These are phyloP conservation scores for Chenopodium album DNA, from an alignment of 148 eudicot species.

Conservation along the genomic window DNA sequence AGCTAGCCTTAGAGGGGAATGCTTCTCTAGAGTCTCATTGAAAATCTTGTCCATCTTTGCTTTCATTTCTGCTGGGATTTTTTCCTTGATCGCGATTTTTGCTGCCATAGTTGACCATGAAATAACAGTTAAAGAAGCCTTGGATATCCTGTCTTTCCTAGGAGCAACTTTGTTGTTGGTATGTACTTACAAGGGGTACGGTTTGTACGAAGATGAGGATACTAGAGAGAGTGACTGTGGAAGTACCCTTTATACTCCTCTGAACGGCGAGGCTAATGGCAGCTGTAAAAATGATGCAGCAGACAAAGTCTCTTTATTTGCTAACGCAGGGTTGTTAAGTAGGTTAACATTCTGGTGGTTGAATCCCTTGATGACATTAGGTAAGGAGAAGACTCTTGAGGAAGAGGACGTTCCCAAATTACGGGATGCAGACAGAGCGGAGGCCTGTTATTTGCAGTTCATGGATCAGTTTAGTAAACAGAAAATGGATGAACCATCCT, in stretches of 20 bases:
- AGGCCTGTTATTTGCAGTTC: constrained; percentile 55
- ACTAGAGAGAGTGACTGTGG: constrained; percentile 24
- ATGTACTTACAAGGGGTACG: constrained; percentile 57
- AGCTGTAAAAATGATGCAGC: constrained; percentile 28
- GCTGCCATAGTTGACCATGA: constrained; percentile 37
- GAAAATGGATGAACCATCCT: constrained; percentile 38
- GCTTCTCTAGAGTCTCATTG: constrained; percentile 36
- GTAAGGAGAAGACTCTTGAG: constrained; percentile 63
- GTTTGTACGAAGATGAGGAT: constrained; percentile 24
- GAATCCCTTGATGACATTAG: constrained; percentile 72
- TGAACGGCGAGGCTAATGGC: constrained; percentile 36
- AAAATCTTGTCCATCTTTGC: constrained; percentile 53
- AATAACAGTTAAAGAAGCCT: constrained; percentile 42
- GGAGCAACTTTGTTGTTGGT: constrained; percentile 64
- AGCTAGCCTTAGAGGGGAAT: constrained; percentile 49
- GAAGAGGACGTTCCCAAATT: constrained; percentile 70
- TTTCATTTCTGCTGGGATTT: constrained; percentile 23
- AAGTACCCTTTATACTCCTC: constrained; percentile 46
- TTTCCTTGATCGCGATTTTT: constrained; percentile 39
- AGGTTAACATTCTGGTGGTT: constrained; percentile 82
- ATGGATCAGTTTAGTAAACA: constrained; percentile 41
- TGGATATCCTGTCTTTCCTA: constrained; percentile 55
- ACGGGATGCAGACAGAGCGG: constrained; percentile 61
- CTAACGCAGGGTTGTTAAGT: constrained; percentile 52
- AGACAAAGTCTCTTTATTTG: constrained; percentile 46